phyloP scores from a whole-genome alignment of 495 filamentous ascomycete species.

The Parathielavia appendiculata region DNA sequence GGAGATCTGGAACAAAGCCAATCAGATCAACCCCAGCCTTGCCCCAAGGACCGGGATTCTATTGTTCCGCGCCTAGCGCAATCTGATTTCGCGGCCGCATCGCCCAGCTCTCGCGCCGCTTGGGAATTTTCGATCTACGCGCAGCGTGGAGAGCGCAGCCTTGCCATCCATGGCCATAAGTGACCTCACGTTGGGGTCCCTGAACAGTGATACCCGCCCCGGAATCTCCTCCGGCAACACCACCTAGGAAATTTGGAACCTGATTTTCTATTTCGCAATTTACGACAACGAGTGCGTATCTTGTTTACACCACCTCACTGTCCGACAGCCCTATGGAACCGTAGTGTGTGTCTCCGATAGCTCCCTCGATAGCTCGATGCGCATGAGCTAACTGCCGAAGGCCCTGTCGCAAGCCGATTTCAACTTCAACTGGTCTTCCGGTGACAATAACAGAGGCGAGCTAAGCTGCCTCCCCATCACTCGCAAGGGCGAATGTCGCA shows the following conservation, averaged over 20 bases:
- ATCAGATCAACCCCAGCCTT: background rate
- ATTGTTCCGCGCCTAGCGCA: slow-evolving; percentile 29
- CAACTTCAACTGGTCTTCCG: background rate
- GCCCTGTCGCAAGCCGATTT: background rate
- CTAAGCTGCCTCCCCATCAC: slow-evolving; percentile 14
- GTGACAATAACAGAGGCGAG: slow-evolving; percentile 1
- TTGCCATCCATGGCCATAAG: background rate
- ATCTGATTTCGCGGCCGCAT: slow-evolving; percentile 29
- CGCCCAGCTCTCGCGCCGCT: slow-evolving; percentile 23
- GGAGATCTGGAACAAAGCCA: no score
- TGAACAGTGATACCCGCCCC: background rate
- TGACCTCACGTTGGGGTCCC: no score
- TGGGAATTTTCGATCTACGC: slow-evolving; percentile 29
- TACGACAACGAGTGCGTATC: background rate
- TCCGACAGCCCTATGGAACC: no score
- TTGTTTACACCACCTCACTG: no score
- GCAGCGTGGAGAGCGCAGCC: slow-evolving; percentile 17
- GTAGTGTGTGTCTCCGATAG: no score
- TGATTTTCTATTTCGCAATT: background rate
- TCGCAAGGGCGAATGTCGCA: slow-evolving; percentile 31
- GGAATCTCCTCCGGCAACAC: background rate
- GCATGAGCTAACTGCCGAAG: no score
- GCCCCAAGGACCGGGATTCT: slow-evolving; percentile 15
- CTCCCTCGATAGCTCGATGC: no score
- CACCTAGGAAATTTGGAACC: background rate